A percentile compares a stretch with the other conserved stretches of the same genome.
Evolutionary conservation across 1,284 basidiomycete species (phyloP).

Genomic region (Pseudozyma pruni): DNA sequence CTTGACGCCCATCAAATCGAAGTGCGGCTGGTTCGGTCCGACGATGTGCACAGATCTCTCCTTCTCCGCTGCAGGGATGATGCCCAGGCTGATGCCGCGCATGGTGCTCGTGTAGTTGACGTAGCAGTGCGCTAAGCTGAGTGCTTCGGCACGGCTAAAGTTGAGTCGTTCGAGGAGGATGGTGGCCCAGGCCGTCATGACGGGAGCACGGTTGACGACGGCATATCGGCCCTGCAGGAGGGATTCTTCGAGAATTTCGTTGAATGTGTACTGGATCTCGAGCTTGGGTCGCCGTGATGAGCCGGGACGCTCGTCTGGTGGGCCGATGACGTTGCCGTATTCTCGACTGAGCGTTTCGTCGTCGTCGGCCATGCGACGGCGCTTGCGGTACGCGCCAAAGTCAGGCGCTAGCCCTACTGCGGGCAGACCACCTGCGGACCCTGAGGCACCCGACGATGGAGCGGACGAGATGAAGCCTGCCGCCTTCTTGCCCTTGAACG

Average conservation of each 20-base stretch:
- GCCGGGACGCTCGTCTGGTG: slow-evolving; percentile 13
- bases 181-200: slow-evolving; percentile 92
- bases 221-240: slow-evolving; percentile 71
- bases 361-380: slow-evolving; percentile 28
- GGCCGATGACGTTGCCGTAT: slow-evolving; percentile 48
- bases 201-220: slow-evolving; percentile 87
- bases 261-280: slow-evolving; percentile 50
- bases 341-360: slow-evolving; percentile 51
- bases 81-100: slow-evolving; percentile 40
- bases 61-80: slow-evolving; percentile 28
- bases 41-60: slow-evolving; percentile 71
- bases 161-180: slow-evolving; percentile 85
- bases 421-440: neutral
- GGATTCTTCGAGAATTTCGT: slow-evolving; percentile 48
- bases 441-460: neutral
- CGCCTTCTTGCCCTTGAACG: slow-evolving; percentile 52
- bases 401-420: slow-evolving; percentile 25
- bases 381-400: slow-evolving; percentile 31
- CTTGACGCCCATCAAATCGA: slow-evolving; percentile 88
- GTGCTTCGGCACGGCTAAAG: slow-evolving; percentile 85
- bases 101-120: slow-evolving; percentile 81
- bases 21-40: slow-evolving; percentile 85
- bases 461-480: slow-evolving; percentile 29
- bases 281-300: slow-evolving; percentile 10
- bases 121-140: slow-evolving; percentile 89